Conservation (phyloP, 257 asterid species). For the Solanum arcanum region DNA sequence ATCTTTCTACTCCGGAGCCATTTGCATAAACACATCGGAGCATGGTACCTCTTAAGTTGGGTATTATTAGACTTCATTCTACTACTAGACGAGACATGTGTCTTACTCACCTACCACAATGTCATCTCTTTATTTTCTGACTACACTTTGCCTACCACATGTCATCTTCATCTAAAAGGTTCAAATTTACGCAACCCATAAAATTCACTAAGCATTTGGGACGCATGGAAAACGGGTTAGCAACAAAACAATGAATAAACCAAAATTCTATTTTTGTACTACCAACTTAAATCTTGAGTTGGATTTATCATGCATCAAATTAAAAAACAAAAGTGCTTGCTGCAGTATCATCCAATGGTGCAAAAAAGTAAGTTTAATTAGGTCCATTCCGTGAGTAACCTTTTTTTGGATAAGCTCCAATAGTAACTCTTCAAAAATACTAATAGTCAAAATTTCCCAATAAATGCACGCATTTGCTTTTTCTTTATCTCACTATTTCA, state of each 20-base stretch:
- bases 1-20: too few relatives aligned
- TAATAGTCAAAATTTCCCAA: neutral
- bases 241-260: neutral
- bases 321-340: neutral
- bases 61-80: neutral
- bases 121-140: neutral
- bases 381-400: neutral
- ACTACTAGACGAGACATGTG: too few relatives aligned
- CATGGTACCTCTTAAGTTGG: neutral
- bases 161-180: too few relatives aligned
- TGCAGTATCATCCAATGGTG: neutral
- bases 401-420: neutral
- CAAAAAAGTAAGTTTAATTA: neutral
- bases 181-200: too few relatives aligned
- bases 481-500: neutral
- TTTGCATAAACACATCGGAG: too few relatives aligned
- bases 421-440: neutral
- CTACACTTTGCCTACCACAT: too few relatives aligned
- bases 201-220: neutral
- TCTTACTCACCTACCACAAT: neutral
- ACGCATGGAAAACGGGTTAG: neutral
- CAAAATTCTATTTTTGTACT: neutral
- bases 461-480: constrained; percentile 2
- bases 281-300: neutral
- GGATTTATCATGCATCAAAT: neutral